phyloP scores from a whole-genome alignment of 176 grass and related monocot species.

The Oryza longistaminata region DNA sequence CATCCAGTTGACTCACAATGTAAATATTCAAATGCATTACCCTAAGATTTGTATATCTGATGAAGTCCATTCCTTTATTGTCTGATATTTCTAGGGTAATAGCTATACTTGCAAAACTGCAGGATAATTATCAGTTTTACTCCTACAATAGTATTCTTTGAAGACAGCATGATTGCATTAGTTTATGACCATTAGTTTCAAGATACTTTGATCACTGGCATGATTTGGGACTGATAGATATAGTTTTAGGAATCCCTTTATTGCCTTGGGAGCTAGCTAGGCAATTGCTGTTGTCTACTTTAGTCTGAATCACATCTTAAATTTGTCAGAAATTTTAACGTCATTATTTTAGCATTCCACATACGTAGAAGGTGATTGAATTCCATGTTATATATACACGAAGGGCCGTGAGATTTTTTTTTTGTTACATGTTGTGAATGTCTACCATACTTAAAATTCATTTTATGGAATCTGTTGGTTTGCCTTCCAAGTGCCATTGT shows the following conservation, averaged over 20 bases:
- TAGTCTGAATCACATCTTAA: neutral
- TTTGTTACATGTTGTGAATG: neutral
- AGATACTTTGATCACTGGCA: neutral
- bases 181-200: neutral
- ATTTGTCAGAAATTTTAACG: neutral
- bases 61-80: neutral
- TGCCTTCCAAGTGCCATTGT: neutral
- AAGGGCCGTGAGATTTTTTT: neutral
- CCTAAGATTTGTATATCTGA: neutral
- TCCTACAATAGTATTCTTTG: neutral
- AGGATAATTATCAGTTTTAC: neutral
- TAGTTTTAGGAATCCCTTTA: neutral
- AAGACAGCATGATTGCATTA: neutral
- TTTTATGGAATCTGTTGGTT: neutral
- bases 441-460: neutral
- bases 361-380: neutral
- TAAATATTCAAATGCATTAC: constrained; percentile 8
- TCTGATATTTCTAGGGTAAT: neutral
- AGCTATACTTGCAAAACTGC: neutral
- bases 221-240: neutral
- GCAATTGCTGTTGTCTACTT: neutral
- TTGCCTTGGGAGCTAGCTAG: neutral
- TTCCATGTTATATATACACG: neutral
- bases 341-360: neutral
- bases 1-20: neutral